Base-by-base conservation (phyloP, 2,329 filamentous ascomycete genomes). In the Xylariomycetidae sp. region DNA sequence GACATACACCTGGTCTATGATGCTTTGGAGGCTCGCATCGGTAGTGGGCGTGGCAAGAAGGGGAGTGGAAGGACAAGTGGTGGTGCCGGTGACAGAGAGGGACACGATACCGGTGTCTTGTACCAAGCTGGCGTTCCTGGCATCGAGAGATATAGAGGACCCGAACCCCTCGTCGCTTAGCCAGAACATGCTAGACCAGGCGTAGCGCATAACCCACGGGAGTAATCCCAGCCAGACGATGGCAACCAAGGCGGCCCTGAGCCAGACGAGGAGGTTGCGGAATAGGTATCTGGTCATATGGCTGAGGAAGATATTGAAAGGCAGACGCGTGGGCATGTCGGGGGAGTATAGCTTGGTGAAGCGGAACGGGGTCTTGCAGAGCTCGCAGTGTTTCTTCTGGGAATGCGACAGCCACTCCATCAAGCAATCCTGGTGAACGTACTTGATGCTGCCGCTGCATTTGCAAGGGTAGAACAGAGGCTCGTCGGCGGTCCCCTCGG, bases 391-490 rank as follows among this genome's bases (percentile, higher is more conserved):
- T 62, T 97, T 97, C 76, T 98, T 98, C 59, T 98, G 89, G 2
- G 92, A 97, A 62, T 98, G 94, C 31, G 88, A 90, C 15, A 98
- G 72, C 92, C 92, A 98, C 63, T 97, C 89, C 84, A 98, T 95
- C 62, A 98, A 67, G 59, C 92, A 98, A 58, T 94, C 86, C 63
- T 98, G 92, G 60, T 98, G 92, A 41, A 98, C 92, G 54, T 85
- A 95, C 67, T 95, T 96, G 67, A 98, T 98, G 64, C 90, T 97
- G 37, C 92, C 92, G 56, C 88, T 96, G 68, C 92, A 98, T 70
- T 96, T 96, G 80, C 92, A 98, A 5, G 92, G 92, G 57, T 94
- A 92, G 68, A 95, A 98, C 25, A 98, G 74, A 38, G 88, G 88
- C 56, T 97, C 92, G 4, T 85, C 76, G 4, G 72, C 62, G 2